A percentile compares a stretch with the other conserved stretches of the same genome.
These are phyloP conservation scores for Colletotrichum orchidophilum DNA, from an alignment of 2,329 filamentous ascomycete species.

Conservation along the genomic window DNA sequence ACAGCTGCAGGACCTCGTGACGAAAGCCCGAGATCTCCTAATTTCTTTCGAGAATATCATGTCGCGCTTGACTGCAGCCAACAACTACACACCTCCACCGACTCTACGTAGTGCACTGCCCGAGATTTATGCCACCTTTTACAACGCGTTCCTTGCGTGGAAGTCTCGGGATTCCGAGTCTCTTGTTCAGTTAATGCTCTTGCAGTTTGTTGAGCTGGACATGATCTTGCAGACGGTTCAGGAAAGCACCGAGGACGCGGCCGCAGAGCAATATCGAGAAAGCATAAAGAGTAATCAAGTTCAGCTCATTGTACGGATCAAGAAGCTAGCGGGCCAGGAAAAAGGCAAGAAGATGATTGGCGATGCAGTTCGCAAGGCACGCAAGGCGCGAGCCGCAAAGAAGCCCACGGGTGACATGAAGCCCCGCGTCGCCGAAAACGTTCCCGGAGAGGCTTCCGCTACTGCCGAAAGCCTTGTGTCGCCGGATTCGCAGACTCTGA, in stretches of 20 bases:
- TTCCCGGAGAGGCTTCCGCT: constrained; percentile 48
- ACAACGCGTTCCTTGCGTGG: constrained; percentile 84
- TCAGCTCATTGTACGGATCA: constrained; percentile 81
- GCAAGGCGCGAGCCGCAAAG: constrained; percentile 71
- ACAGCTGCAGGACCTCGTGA: constrained; percentile 75
- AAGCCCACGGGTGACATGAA: constrained; percentile 75
- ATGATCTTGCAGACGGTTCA: constrained; percentile 87
- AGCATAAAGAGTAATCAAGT: constrained; percentile 85
- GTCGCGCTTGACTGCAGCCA: constrained; percentile 70
- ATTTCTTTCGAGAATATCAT: constrained; percentile 81
- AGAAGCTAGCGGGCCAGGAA: constrained; percentile 77
- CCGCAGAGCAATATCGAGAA: constrained; percentile 79
- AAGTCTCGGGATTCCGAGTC: constrained; percentile 82
- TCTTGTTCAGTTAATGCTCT: constrained; percentile 84
- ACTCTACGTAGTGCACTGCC: constrained; percentile 70
- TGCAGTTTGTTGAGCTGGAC: constrained; percentile 85
- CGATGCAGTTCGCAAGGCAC: constrained; percentile 77
- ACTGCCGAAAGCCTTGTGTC: constrained; percentile 49
- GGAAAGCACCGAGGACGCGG: constrained; percentile 77
- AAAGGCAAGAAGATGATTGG: constrained; percentile 78
- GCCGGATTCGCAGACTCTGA: constrained; percentile 59
- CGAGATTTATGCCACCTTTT: constrained; percentile 77
- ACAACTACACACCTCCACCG: constrained; percentile 73
- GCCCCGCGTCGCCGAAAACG: constrained; percentile 69
- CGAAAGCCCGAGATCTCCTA: constrained; percentile 80